phyloP scores from a whole-genome alignment of 2,329 filamentous ascomycete genomes.

The Tolypocladium cylindrosporum region DNA sequence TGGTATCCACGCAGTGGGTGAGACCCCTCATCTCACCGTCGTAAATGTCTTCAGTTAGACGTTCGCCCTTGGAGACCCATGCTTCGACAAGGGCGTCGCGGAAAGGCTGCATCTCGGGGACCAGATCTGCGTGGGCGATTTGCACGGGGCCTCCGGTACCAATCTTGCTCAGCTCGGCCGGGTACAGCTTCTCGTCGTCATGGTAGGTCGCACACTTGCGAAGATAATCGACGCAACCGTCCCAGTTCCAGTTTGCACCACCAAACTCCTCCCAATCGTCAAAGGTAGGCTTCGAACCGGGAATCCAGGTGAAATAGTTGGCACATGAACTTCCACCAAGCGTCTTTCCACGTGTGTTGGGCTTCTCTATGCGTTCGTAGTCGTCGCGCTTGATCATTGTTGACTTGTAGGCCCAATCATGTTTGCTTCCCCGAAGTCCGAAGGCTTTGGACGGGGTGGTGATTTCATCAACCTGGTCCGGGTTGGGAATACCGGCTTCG shows the following conservation, averaged over 20 bases:
- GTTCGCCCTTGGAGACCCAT: slow-evolving; percentile 42
- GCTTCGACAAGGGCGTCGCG: slow-evolving; percentile 37
- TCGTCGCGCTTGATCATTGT: slow-evolving; percentile 49
- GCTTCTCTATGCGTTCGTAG: slow-evolving; percentile 52
- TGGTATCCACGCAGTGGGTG: slow-evolving; percentile 41
- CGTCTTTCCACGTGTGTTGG: slow-evolving; percentile 49
- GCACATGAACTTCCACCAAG: slow-evolving; percentile 48
- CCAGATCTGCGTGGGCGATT: slow-evolving; percentile 42
- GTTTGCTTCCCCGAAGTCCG: slow-evolving; percentile 40
- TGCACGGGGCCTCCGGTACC: slow-evolving; percentile 40
- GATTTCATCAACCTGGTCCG: slow-evolving; percentile 38
- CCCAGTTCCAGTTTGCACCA: slow-evolving; percentile 56
- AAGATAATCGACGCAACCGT: slow-evolving; percentile 38
- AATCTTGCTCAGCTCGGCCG: slow-evolving; percentile 36
- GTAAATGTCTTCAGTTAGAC: slow-evolving; percentile 43
- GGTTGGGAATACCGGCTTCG: slow-evolving; percentile 38
- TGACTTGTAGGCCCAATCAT: slow-evolving; percentile 53
- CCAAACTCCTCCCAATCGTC: slow-evolving; percentile 64
- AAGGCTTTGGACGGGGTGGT: slow-evolving; percentile 43
- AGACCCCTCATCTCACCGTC: slow-evolving; percentile 45
- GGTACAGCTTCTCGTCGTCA: slow-evolving; percentile 38
- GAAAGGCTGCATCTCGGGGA: slow-evolving; percentile 41
- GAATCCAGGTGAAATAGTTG: slow-evolving; percentile 58
- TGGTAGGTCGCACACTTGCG: slow-evolving; percentile 48
- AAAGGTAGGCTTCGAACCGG: slow-evolving; percentile 46